A percentile compares a stretch with the other conserved stretches of the same genome.
These are phyloP conservation scores for Isochrysis galbana DNA, from an alignment of 78 protist genomes.

Conservation along the genomic window DNA sequence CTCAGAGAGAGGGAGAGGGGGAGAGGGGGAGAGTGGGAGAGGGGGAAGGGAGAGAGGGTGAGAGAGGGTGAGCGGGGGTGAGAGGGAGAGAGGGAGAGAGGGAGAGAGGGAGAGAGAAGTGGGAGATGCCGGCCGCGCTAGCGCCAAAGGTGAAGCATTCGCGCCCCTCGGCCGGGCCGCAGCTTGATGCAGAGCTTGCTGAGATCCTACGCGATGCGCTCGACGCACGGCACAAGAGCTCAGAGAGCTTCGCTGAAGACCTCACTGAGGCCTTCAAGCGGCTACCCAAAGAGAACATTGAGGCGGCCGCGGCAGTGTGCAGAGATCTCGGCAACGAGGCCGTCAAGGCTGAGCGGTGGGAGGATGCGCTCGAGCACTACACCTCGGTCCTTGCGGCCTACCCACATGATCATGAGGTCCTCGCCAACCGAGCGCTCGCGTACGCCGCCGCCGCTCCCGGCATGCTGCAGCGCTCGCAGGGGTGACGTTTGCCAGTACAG, in stretches of 20 bases:
- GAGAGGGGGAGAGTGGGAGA: too few relatives aligned
- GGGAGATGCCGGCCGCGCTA: neutral
- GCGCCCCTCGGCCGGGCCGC: neutral
- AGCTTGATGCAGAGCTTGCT: neutral
- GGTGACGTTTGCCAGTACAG: too few relatives aligned
- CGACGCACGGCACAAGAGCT: neutral
- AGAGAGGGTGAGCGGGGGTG: too few relatives aligned
- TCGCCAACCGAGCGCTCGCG: neutral
- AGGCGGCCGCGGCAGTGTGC: neutral
- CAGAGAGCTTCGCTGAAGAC: neutral
- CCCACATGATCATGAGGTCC: slow-evolving; percentile 13
- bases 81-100: too few relatives aligned
- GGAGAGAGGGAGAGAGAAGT: too few relatives aligned
- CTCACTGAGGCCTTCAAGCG: neutral
- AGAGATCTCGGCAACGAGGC: slow-evolving; percentile 9
- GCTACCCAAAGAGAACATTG: neutral
- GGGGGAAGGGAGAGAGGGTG: too few relatives aligned
- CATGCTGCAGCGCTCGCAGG: too few relatives aligned
- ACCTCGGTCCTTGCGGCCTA: neutral
- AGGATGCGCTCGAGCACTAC: slow-evolving; percentile 21
- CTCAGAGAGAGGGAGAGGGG: too few relatives aligned
- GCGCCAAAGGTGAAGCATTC: neutral
- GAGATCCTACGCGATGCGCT: neutral
- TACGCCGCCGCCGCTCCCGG: too few relatives aligned
- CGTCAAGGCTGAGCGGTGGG: neutral